Percentiles rank a stretch among this genome's conserved stretches.
phyloP scores from a whole-genome alignment of 108 stramenopile species.

The Licmophora abbreviata region DNA sequence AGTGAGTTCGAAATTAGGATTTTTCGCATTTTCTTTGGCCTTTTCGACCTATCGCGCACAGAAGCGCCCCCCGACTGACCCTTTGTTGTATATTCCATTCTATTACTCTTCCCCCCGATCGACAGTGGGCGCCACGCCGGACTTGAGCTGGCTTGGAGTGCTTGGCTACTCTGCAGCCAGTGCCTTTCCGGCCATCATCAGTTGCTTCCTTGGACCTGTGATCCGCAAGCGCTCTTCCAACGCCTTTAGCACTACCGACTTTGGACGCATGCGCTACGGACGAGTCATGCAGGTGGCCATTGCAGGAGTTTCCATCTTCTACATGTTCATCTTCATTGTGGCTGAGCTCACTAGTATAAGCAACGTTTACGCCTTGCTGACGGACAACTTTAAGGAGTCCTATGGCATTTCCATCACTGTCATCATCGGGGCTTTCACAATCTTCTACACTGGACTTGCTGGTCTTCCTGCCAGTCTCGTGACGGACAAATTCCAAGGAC shows the following conservation, averaged over 20 bases:
- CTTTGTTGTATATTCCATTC: background rate
- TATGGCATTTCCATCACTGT: conserved; percentile 36
- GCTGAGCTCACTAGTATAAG: conserved; percentile 67
- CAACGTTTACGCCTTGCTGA: conserved; percentile 49
- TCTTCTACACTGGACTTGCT: conserved; percentile 55
- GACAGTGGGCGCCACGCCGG: background rate
- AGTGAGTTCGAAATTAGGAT: no score
- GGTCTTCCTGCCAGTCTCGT: conserved; percentile 65
- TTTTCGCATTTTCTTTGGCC: background rate
- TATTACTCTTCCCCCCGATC: background rate
- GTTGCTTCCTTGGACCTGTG: conserved; percentile 47
- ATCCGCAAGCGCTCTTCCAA: conserved; percentile 25
- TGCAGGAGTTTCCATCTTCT: conserved; percentile 49
- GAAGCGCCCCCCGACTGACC: no score
- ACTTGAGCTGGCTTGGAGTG: conserved; percentile 60
- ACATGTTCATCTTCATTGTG: conserved; percentile 79
- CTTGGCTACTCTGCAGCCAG: conserved; percentile 59
- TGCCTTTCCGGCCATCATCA: conserved; percentile 47
- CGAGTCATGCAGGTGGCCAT: conserved; percentile 64
- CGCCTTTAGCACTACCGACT: conserved; percentile 64
- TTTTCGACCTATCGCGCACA: no score
- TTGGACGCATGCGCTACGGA: conserved; percentile 58
- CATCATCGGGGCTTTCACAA: conserved; percentile 45
- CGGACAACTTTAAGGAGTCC: background rate
- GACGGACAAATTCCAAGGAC: conserved; percentile 72